phyloP scores from a whole-genome alignment of 768 basidiomycete species.

The Rhodotorula paludigena region DNA sequence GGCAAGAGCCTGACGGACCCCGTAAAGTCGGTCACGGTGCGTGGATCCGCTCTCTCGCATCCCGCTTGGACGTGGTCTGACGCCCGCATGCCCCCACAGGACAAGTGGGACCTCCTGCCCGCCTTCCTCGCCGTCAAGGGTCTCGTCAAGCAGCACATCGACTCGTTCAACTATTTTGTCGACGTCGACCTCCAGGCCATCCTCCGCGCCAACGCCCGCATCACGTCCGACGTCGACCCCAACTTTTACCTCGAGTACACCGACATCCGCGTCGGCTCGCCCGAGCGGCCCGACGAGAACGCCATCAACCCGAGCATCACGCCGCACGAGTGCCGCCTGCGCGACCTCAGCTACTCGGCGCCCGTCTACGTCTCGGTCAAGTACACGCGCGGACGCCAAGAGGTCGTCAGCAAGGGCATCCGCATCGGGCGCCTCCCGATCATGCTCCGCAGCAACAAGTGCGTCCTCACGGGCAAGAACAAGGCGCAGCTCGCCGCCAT shows the following conservation, averaged over 20 bases:
- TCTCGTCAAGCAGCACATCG: slow-evolving; percentile 97
- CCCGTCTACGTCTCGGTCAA: slow-evolving; percentile 90
- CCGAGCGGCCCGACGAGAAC: slow-evolving; percentile 77
- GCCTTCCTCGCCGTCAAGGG: slow-evolving; percentile 97
- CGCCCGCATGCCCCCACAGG: too few relatives aligned
- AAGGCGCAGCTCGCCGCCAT: slow-evolving; percentile 83
- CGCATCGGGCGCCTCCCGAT: slow-evolving; percentile 88
- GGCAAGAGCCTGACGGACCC: slow-evolving; percentile 80
- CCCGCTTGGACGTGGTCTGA: too few relatives aligned
- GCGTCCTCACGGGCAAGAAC: slow-evolving; percentile 70
- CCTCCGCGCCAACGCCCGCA: slow-evolving; percentile 83
- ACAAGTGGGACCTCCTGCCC: slow-evolving; percentile 96
- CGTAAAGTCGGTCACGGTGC: slow-evolving; percentile 81
- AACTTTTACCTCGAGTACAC: slow-evolving; percentile 90
- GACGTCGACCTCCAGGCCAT: slow-evolving; percentile 96
- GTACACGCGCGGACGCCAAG: slow-evolving; percentile 85
- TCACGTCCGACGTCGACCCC: slow-evolving; percentile 94
- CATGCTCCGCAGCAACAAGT: slow-evolving; percentile 94
- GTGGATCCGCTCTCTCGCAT: slow-evolving; percentile 39
- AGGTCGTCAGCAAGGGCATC: slow-evolving; percentile 74
- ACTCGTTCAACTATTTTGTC: slow-evolving; percentile 98
- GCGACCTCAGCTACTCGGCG: slow-evolving; percentile 90
- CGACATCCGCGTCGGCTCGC: slow-evolving; percentile 87
- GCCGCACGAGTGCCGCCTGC: slow-evolving; percentile 92
- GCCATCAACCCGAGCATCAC: slow-evolving; percentile 77